Percentiles rank a stretch among this genome's conserved stretches.
Conservation (phyloP, 805 yeast species). For the Myxozyma mucilagina region DNA sequence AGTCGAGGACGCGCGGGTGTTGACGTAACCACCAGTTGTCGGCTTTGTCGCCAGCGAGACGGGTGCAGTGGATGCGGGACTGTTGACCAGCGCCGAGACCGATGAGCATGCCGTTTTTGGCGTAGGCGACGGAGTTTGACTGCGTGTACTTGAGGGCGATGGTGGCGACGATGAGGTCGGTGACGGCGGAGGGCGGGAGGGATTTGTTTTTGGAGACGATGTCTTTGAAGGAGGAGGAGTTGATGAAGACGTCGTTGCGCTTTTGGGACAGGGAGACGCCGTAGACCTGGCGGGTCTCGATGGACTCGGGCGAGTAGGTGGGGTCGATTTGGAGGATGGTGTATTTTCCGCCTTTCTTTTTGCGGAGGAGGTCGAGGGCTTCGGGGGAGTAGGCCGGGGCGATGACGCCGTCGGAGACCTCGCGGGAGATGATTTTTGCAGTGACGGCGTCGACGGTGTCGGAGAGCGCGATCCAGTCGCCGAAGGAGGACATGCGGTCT, state of each 20-base stretch:
- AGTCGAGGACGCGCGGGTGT: constrained; percentile 88
- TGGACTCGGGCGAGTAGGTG: constrained; percentile 73
- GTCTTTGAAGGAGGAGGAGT: constrained; percentile 85
- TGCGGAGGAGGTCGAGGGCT: constrained; percentile 82
- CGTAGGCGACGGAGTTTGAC: constrained; percentile 97
- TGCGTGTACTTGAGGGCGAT: constrained; percentile 97
- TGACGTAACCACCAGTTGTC: constrained; percentile 99
- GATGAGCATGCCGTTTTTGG: constrained; percentile 98
- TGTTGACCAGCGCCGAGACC: constrained; percentile 99
- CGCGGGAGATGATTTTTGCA: constrained; percentile 94
- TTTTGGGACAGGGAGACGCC: constrained; percentile 95
- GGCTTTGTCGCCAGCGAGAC: constrained; percentile 99
- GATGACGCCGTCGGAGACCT: constrained; percentile 97
- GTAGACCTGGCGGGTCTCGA: constrained; percentile 92
- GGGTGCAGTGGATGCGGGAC: constrained; percentile 97
- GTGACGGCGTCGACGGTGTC: constrained; percentile 96
- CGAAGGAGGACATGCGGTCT: constrained; percentile 98
- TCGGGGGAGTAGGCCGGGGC: constrained; percentile 96
- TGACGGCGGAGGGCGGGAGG: constrained; percentile 85
- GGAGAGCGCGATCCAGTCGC: constrained; percentile 96
- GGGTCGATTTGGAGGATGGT: constrained; percentile 96
- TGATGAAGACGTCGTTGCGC: constrained; percentile 96
- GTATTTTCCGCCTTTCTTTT: constrained; percentile 97
- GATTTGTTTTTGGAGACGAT: constrained; percentile 83
- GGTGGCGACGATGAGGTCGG: constrained; percentile 95